Base-by-base conservation (phyloP, 1,139 yeast genomes). In the Williopsis jadinii region DNA sequence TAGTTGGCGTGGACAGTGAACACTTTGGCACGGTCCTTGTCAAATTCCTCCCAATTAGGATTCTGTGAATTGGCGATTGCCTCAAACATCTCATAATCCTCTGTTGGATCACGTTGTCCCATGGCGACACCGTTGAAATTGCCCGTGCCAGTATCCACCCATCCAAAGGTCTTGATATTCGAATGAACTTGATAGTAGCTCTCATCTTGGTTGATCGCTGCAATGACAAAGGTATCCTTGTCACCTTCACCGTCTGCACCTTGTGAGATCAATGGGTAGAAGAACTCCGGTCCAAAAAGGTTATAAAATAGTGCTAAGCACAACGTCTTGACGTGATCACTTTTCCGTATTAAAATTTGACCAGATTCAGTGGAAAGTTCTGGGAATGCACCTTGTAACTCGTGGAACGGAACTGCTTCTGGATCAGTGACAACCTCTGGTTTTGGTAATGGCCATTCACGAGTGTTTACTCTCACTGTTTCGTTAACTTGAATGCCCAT, bases 211-310 rank as follows among this genome's bases (percentile, higher is more conserved):
- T 66, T 72, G 38, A 61, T 58, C 1, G 83, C 80, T 1, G 81
- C 84, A 0, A 81, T 74, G 24, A 68, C 65, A 53, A 77, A 78
- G 0, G 85, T 79, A 47, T 79, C 85, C 53, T 79, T 79, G 50
- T 79, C 86, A 39, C 85, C 85, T 58, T 78, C 84, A 31, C 85
- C 85, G 44, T 64, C 70, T 28, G 70, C 75, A 9, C 84, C 84
- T 54, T 77, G 75, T 0, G 81, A 71, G 39, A 79, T 66, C 32
- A 79, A 58, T 30, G 73, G 73, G 50, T 79, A 79, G 52, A 68
- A 79, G 43, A 70, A 63, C 5, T 64, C 61, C 3, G 84, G 84
- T 0, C 85, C 84, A 55, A 73, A 73, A 40, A 73, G 61, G 52
- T 79, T 79, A 53, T 79, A 79, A 55, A 75, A 79, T 34, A 77